These are phyloP conservation scores for Maudiozyma bulderi DNA, from an alignment of 805 yeast genomes.

Conservation along the genomic window DNA sequence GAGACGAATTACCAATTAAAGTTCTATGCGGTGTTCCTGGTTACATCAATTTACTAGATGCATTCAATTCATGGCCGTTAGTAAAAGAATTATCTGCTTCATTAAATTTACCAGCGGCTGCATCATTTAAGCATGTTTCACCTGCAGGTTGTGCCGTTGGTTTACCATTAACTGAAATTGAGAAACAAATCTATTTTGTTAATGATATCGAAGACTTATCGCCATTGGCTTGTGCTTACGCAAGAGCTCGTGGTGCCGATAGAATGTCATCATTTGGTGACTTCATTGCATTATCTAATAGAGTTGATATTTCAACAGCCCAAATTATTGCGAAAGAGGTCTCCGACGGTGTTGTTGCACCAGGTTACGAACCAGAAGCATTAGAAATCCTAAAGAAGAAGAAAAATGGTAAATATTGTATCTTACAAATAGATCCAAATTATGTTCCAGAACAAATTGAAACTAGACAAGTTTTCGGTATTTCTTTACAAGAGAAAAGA, in stretches of 20 bases:
- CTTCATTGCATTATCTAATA: constrained; percentile 93
- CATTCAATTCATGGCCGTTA: constrained; percentile 96
- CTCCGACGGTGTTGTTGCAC: constrained; percentile 97
- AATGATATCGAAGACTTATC: constrained; percentile 89
- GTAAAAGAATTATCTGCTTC: constrained; percentile 94
- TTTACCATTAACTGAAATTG: constrained; percentile 79
- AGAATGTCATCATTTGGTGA: constrained; percentile 99
- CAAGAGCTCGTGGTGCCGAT: constrained; percentile 99
- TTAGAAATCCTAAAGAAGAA: constrained; percentile 78
- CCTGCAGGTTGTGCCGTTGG: constrained; percentile 99
- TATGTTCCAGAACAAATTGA: constrained; percentile 73
- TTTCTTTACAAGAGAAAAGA: constrained; percentile 91
- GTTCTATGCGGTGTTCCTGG: constrained; percentile 95
- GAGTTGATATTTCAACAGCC: constrained; percentile 94
- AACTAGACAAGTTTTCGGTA: constrained; percentile 93
- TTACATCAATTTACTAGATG: constrained; percentile 92
- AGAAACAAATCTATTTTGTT: constrained; percentile 92
- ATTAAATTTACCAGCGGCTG: constrained; percentile 94
- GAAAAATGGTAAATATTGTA: constrained; percentile 96
- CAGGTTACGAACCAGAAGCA: constrained; percentile 91
- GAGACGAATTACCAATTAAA: constrained; percentile 84
- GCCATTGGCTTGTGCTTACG: constrained; percentile 95
- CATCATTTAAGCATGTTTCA: constrained; percentile 96
- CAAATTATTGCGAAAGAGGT: constrained; percentile 95
- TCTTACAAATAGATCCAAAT: constrained; percentile 92